Base-by-base conservation (phyloP, 148 eudicot species). In the Diospyros kaki region DNA sequence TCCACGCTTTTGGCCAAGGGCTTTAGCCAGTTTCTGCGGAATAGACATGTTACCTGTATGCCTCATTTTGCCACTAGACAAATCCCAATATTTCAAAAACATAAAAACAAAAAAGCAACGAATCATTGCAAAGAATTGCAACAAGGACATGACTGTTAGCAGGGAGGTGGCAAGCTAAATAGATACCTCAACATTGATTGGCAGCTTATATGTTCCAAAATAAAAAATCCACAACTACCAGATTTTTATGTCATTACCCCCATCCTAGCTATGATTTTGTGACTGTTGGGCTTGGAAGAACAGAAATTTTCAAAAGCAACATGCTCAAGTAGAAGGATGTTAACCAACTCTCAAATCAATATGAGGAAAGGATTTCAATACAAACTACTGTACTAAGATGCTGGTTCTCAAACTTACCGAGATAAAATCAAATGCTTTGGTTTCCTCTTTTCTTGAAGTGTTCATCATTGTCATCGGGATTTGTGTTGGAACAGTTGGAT, bases 351-450 rank as follows among this genome's bases (percentile, higher is more conserved):
- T 12, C 0, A 50, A 45, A 17, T 50, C 43, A 67, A 4, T 41
- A 67, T 17, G n/a, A 42, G 44, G 42, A 59, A 42, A 44, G 3
- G 44, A 71, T 56, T 55, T 46, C 48, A 56, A 71, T 56, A 38
- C 12, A 56, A 42, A 45, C 14, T 13, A 56, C 67, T 11, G 51
- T 9, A 65, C 44, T 42, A 13, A 58, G 72, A 58, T 18, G 45
- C 14, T 58, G 39, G 72, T 38, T 13, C 64, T 60, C 72, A 73
- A 18, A 76, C 90, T 89, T 85, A 94, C 98, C 72, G 96, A 90
- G 81, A 94, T 92, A 76, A 94, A 94, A 84, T 94, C 98, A 84
- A 94, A 94, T 42, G 97, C 97, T 86, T 80, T 94, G 12, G 89
- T 85, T 1, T 94, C 98, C 81, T 92, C 97, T 81, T 87, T 91